Evolutionary conservation across 371 early-diverging fungal species (phyloP), one percentile per base, ranked within the genome.

Genomic region (Enteropsectra breve): DNA sequence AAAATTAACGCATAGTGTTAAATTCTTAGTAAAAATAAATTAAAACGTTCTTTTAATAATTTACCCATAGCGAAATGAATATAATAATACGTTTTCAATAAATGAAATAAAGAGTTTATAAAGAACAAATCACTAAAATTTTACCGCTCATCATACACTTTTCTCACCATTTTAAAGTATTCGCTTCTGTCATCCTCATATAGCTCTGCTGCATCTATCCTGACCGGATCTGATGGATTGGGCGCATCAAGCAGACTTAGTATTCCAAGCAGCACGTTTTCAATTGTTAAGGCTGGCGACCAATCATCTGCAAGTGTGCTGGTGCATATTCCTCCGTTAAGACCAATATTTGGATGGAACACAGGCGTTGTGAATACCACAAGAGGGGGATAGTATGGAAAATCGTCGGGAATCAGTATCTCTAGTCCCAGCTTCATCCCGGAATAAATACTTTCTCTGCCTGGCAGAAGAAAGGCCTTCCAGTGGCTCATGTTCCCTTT

Each of bases 321-420:
- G 57, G 97, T 94, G 81, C 97, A 97, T 2, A 98, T 94, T 4
- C 86, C 87, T 47, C 97, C 99, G 81, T 95, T 90, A 13, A 85
- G 76, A 78, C 95, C 96, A 38, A 79, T 70, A 83, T 85, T 85
- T 37, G 86, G 86, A 67, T 86, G 87, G 58, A 81, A 90, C 83
- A 92, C 86, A 43, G 86, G 83, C 30, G 83, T 83, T 2, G 82
- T 75, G 78, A 92, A 92, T 62, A 67, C 80, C 81, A 91, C 84
- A 63, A 82, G 84, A 26, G 93, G 93, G 45, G 91, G 91, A 80
- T 84, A 82, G 58, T 86, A 65, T 2, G 85, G 85, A 74, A 90
- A 92, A 28, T 84, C 82, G 73, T 72, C 74, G 8, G 60, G 63
- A 69, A 86, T 84, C 21, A 69, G 75, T 79, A 97, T 94, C 54